Evolutionary conservation across 139 green algal genomes (phyloP).

Genomic region (Micractinium sp.): DNA sequence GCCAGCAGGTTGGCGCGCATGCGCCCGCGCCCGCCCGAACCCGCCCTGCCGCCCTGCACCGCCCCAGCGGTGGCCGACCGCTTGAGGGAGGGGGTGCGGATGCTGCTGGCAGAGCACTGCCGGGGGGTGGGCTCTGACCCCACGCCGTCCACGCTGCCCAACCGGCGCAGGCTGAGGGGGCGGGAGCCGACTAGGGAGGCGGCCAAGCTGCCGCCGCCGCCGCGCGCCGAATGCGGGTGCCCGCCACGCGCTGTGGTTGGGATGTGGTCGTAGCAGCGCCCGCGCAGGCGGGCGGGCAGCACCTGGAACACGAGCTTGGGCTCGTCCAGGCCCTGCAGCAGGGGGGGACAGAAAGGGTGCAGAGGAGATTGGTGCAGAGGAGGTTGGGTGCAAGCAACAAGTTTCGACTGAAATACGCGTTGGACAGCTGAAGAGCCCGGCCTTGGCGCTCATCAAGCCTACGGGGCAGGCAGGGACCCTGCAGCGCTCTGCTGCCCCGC

Average conservation of each 20-base stretch:
- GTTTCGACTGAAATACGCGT: too few species aligned
- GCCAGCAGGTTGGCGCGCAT: neutral
- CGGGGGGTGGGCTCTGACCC: neutral
- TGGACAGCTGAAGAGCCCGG: too few species aligned
- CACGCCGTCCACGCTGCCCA: slow-evolving; percentile 11
- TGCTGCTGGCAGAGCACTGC: slow-evolving; percentile 21
- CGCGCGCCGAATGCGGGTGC: neutral
- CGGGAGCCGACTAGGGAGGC: neutral
- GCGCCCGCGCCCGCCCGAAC: neutral
- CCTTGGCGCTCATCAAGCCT: too few species aligned
- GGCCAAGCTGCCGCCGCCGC: neutral
- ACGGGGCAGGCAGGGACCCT: too few species aligned
- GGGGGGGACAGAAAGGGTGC: neutral
- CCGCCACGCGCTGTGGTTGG: slow-evolving; percentile 12
- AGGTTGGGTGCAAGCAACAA: too few species aligned
- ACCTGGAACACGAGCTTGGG: slow-evolving; percentile 60
- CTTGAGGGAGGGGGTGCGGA: slow-evolving; percentile 22
- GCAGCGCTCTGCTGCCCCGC: too few species aligned
- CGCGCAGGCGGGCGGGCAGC: slow-evolving; percentile 28
- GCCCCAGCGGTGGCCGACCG: neutral
- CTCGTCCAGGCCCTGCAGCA: slow-evolving; percentile 51
- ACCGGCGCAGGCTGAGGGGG: neutral
- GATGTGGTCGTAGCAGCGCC: slow-evolving; percentile 15
- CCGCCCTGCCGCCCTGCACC: neutral
- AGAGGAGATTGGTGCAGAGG: too few species aligned